Conservation (phyloP, 176 grass and related monocot genomes). For the Oryza coarctata region DNA sequence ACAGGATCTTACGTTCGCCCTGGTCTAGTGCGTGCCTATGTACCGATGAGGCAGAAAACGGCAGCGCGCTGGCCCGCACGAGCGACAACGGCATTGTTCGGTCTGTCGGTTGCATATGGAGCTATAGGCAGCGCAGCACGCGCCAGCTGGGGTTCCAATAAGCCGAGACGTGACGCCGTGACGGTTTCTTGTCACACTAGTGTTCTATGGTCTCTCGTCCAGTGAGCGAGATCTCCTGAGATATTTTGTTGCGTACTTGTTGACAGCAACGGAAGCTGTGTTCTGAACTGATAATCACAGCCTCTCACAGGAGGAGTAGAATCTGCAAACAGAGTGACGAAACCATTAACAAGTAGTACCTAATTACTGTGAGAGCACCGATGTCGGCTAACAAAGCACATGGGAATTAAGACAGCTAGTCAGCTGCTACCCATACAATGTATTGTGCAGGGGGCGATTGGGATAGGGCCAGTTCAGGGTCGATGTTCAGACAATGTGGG, state of each 20-base stretch:
- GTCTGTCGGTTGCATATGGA: not conserved
- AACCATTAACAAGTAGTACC: too few species aligned
- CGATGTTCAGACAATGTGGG: not conserved
- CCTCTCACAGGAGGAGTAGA: not conserved
- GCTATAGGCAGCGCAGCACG: not conserved
- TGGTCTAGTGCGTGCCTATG: not conserved
- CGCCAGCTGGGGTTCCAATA: not conserved
- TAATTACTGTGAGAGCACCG: not conserved
- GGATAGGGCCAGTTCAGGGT: not conserved
- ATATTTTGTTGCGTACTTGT: not conserved
- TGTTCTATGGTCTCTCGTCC: conserved; percentile 5
- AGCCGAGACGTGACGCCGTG: not conserved
- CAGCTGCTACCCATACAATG: not conserved
- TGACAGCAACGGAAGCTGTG: not conserved
- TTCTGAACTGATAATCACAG: not conserved
- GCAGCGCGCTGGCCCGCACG: conserved; percentile 12
- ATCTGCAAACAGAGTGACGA: conserved; percentile 11
- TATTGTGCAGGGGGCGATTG: not conserved
- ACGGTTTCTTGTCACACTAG: not conserved
- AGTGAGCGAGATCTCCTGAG: not conserved
- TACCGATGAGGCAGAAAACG: not conserved
- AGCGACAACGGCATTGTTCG: not conserved
- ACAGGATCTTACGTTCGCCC: not conserved
- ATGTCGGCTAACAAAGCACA: conserved; percentile 1
- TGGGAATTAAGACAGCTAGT: not conserved